A percentile compares a stretch with the other conserved stretches of the same genome.
Evolutionary conservation across 352 stramenopile species (phyloP).

Genomic region (Phytophthora aleatoria): DNA sequence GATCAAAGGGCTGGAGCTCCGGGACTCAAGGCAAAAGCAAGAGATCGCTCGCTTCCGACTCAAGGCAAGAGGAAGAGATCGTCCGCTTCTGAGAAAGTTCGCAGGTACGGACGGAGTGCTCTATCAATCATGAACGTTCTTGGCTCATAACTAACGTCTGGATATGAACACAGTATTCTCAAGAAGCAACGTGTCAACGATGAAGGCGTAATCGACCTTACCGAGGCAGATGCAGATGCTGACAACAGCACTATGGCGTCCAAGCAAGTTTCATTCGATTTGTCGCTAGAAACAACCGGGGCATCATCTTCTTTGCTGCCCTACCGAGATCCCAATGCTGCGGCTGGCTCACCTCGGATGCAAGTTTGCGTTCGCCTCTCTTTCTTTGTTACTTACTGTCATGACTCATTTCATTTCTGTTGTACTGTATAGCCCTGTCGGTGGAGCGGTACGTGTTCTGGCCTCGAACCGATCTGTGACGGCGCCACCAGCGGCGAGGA

Average conservation of each 20-base stretch:
- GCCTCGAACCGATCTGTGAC: slow-evolving; percentile 33
- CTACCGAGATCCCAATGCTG: slow-evolving; percentile 34
- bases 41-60: slow-evolving; percentile 20
- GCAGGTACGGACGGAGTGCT: slow-evolving; percentile 38
- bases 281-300: slow-evolving; percentile 23
- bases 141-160: not conserved
- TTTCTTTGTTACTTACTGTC: not conserved
- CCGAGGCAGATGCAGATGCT: slow-evolving; percentile 4
- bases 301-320: slow-evolving; percentile 19
- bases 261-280: slow-evolving; percentile 80
- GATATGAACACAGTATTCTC: slow-evolving; percentile 51
- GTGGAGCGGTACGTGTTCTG: slow-evolving; percentile 48
- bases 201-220: slow-evolving; percentile 2
- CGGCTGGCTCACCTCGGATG: slow-evolving; percentile 41
- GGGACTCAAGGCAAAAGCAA: slow-evolving; percentile 28
- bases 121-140: not conserved
- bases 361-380: slow-evolving; percentile 27
- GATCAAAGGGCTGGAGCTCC: slow-evolving; percentile 18
- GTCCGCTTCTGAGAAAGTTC: slow-evolving; percentile 44
- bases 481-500: slow-evolving; percentile 24
- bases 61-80: slow-evolving; percentile 33
- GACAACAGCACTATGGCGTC: slow-evolving; percentile 11
- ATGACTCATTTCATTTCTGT: slow-evolving; percentile 16
- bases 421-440: slow-evolving; percentile 21
- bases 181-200: slow-evolving; percentile 60